Percentiles rank a stretch among this genome's conserved stretches.
These are phyloP conservation scores for Chondrostereum purpureum DNA, from an alignment of 1,284 basidiomycete genomes.

Conservation along the genomic window DNA sequence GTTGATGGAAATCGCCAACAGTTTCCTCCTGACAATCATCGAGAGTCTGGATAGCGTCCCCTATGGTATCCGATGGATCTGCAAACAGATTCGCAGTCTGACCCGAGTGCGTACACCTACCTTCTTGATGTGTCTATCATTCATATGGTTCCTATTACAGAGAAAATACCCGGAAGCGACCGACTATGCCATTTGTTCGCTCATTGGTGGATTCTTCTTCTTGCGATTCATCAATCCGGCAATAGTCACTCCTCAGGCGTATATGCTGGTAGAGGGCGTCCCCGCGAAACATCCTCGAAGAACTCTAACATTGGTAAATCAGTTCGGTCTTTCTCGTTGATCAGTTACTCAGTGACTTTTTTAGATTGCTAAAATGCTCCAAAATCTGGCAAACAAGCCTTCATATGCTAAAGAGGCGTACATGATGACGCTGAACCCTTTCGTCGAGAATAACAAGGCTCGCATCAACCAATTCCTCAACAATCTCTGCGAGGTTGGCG, in stretches of 20 bases:
- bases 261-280: slow-evolving; percentile 97
- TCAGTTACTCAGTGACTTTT: slow-evolving; percentile 7
- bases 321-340: slow-evolving; percentile 2
- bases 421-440: slow-evolving; percentile 97
- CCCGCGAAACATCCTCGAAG: slow-evolving; percentile 96
- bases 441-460: slow-evolving; percentile 97
- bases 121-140: slow-evolving; percentile 9
- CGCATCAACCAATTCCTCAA: slow-evolving; percentile 97
- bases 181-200: slow-evolving; percentile 95
- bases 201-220: slow-evolving; percentile 99
- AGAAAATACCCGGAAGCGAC: slow-evolving; percentile 97
- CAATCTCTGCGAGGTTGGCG: slow-evolving; percentile 94
- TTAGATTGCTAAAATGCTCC: slow-evolving; percentile 98
- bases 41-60: slow-evolving; percentile 96
- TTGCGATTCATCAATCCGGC: slow-evolving; percentile 99
- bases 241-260: slow-evolving; percentile 99
- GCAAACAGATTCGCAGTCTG: slow-evolving; percentile 96
- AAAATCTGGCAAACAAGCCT: slow-evolving; percentile 98
- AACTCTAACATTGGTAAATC: slow-evolving; percentile 83
- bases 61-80: slow-evolving; percentile 99
- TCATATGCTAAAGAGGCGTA: slow-evolving; percentile 97
- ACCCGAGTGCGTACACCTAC: slow-evolving; percentile 63
- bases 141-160: slow-evolving; percentile 34
- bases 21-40: slow-evolving; percentile 96
- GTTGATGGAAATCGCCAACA: slow-evolving; percentile 99